These are phyloP conservation scores for Monascus purpureus DNA, from an alignment of 495 filamentous ascomycete genomes.

Conservation along the genomic window DNA sequence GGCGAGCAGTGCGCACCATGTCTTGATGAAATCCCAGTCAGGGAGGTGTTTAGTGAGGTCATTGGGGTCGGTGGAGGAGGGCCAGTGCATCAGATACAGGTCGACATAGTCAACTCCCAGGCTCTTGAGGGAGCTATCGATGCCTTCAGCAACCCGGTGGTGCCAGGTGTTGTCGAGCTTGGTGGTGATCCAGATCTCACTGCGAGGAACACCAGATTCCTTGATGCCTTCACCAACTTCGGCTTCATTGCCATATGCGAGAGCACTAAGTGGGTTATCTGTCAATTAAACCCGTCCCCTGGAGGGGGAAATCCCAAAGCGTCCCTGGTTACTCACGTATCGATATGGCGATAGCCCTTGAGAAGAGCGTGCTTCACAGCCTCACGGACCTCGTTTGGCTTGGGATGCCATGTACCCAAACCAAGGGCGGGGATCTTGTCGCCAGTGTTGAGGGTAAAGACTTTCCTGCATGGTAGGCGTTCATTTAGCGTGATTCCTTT, in stretches of 20 bases:
- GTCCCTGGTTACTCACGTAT: conserved; percentile 30
- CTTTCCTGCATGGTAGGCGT: no score
- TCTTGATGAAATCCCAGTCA: conserved; percentile 72
- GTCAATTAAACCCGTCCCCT: conserved; percentile 1
- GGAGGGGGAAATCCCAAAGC: not conserved
- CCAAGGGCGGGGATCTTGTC: conserved; percentile 68
- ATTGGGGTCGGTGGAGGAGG: conserved; percentile 45
- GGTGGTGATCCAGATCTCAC: conserved; percentile 76
- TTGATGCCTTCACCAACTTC: conserved; percentile 70
- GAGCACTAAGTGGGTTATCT: conserved; percentile 34
- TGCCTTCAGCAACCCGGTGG: conserved; percentile 52
- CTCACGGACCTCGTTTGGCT: conserved; percentile 46
- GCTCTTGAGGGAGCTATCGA: conserved; percentile 52
- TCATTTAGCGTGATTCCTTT: no score
- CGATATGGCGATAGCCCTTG: conserved; percentile 59
- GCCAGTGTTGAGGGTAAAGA: conserved; percentile 67
- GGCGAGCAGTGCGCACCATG: conserved; percentile 46
- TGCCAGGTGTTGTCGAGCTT: conserved; percentile 82
- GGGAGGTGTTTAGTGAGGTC: conserved; percentile 42
- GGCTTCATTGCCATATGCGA: conserved; percentile 72
- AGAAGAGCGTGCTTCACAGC: conserved; percentile 67
- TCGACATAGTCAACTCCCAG: conserved; percentile 69
- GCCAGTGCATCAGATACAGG: conserved; percentile 82
- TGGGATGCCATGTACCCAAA: conserved; percentile 71
- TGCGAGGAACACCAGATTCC: conserved; percentile 65